These are phyloP conservation scores for Suhomyces pyralidae DNA, from an alignment of 805 yeast genomes.

Conservation along the genomic window DNA sequence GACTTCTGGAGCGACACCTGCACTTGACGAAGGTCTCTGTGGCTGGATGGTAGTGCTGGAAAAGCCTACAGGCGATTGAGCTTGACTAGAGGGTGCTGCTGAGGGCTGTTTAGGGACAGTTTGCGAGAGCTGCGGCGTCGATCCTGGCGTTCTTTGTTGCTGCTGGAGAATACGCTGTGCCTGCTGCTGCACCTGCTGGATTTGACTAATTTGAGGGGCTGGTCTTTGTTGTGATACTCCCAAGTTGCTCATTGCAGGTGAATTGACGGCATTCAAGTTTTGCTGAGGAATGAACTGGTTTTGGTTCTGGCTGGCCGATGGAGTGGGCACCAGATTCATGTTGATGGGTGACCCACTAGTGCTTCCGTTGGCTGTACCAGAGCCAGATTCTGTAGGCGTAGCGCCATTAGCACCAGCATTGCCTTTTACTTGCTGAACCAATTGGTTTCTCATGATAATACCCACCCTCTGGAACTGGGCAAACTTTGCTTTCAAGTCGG, in stretches of 20 bases:
- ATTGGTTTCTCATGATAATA: slow-evolving; percentile 42
- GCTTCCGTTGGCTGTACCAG: neutral
- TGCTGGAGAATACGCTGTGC: slow-evolving; percentile 13
- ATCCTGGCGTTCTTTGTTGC: slow-evolving; percentile 2
- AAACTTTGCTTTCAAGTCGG: slow-evolving; percentile 44
- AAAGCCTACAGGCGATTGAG: slow-evolving; percentile 4
- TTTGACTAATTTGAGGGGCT: slow-evolving; percentile 6
- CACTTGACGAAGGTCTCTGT: slow-evolving; percentile 4
- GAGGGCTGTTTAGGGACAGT: slow-evolving; percentile 1
- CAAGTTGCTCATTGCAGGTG: neutral
- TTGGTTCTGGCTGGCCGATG: neutral
- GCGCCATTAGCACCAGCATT: neutral
- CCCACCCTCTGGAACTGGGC: slow-evolving; percentile 52
- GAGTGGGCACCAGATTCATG: neutral
- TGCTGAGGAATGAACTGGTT: slow-evolving; percentile 2
- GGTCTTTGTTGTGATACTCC: slow-evolving; percentile 7
- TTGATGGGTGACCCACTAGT: neutral
- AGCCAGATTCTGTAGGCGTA: neutral
- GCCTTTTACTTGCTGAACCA: slow-evolving; percentile 25
- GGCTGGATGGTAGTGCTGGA: slow-evolving; percentile 1
- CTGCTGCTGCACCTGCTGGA: slow-evolving; percentile 13
- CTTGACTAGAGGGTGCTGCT: slow-evolving; percentile 4
- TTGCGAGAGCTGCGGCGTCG: slow-evolving; percentile 1
- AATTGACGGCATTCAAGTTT: neutral
- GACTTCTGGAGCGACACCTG: neutral